Evolutionary conservation across 2,329 filamentous ascomycete genomes (phyloP), one percentile per base, ranked within the genome.

Genomic region (Epichloe typhina): DNA sequence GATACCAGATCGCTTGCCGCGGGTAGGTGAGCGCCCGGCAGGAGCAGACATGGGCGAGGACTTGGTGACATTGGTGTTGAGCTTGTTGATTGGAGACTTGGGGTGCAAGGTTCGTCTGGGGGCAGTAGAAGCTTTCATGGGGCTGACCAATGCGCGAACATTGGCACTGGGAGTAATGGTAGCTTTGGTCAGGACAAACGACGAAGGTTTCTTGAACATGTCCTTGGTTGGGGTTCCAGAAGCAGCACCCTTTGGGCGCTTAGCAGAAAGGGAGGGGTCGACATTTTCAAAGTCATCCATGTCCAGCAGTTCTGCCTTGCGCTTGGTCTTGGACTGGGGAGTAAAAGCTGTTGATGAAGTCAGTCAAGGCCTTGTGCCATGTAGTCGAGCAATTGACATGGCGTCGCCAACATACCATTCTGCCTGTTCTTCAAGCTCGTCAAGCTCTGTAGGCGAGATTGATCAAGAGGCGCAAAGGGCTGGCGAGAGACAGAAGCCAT

Each of bases 381-480:
- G 5, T n/a, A 46, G 19, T 12, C 17, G 3, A 21, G 13, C 33
- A 23, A 31, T 23, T 19, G n/a, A 36, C 23, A 17, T 5, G 9
- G 49, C 15, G 19, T 21, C 5, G 2, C 12, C n/a, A 7, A 72
- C 76, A 58, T 76, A 84, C 80, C 76, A 73, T 83, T 83, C 63
- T 90, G 86, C 66, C 82, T 75, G 66, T 90, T 90, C 73, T 89
- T 91, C 47, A 83, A 69, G 68, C 81, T 88, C 26, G 82, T 83
- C 59, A 91, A 72, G 56, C 73, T 80, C 66, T 88, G 83, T 26
- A 90, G 73, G 58, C 86, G 80, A 51, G 81, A 71, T 58, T 74
- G 75, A 63, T 86, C 80, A 50, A 90, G 73, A 46, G 83, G 83
- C 63, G 82, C 86, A 66, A 90, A 89, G 5, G 86, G 86, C 68